A percentile compares a stretch with the other conserved stretches of the same genome.
These are phyloP conservation scores for Pseudovirgaria hyperparasitica DNA, from an alignment of 2,329 filamentous ascomycete genomes.

Conservation along the genomic window DNA sequence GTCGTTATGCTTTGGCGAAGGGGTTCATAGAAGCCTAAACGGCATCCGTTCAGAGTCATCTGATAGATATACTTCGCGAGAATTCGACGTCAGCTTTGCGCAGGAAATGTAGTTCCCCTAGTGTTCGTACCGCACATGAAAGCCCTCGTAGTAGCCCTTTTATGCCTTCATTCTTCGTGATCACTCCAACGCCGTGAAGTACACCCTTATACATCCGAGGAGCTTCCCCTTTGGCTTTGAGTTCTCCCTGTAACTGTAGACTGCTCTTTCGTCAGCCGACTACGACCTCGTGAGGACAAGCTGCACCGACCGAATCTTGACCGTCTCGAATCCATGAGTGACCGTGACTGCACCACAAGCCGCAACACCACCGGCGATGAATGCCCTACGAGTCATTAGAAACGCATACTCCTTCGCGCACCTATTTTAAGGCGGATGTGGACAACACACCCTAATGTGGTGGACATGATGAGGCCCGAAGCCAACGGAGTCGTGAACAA, in stretches of 20 bases:
- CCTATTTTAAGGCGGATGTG: not conserved
- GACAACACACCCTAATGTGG: constrained; percentile 30
- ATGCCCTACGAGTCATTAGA: constrained; percentile 49
- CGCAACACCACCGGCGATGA: constrained; percentile 91
- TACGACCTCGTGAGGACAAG: not conserved
- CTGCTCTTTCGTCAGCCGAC: constrained; percentile 32
- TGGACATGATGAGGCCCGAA: constrained; percentile 28
- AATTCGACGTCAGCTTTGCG: constrained; percentile 7
- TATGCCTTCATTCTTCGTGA: constrained; percentile 79
- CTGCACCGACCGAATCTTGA: constrained; percentile 79
- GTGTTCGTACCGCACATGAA: constrained; percentile 54
- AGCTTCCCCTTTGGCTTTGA: constrained; percentile 74
- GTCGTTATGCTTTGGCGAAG: constrained; percentile 61
- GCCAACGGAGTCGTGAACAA: no score
- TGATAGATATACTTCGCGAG: constrained; percentile 71
- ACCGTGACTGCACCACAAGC: constrained; percentile 95
- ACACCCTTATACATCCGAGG: constrained; percentile 84
- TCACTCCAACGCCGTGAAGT: constrained; percentile 80
- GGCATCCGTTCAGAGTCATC: constrained; percentile 89
- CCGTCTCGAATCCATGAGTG: constrained; percentile 95
- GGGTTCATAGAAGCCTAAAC: constrained; percentile 94
- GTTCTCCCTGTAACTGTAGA: constrained; percentile 91
- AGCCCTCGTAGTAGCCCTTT: constrained; percentile 79
- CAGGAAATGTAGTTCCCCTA: not conserved
- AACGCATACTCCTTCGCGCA: no score